phyloP scores from a whole-genome alignment of 2,329 filamentous ascomycete species.

The Hypoxylon sp. region DNA sequence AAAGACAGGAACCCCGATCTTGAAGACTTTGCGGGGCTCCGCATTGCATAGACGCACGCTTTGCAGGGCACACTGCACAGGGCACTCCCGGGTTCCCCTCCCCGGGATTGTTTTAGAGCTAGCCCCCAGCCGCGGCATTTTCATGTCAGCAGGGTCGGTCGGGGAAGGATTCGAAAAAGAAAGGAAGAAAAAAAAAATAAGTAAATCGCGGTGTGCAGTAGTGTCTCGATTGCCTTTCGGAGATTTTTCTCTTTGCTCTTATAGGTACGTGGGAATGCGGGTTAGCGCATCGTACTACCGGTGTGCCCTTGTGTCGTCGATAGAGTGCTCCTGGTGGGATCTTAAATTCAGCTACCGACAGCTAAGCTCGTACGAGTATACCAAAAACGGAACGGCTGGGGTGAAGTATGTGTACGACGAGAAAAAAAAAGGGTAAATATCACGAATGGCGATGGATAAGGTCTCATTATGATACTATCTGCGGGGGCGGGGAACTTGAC shows the following conservation, averaged over 20 bases:
- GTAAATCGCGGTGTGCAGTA: constrained; percentile 12
- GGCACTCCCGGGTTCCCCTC: constrained; percentile 11
- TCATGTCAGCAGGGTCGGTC: constrained; percentile 13
- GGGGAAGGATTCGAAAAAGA: constrained; percentile 8
- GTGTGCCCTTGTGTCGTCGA: constrained; percentile 7
- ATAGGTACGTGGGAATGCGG: constrained; percentile 25
- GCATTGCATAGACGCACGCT: constrained; percentile 21
- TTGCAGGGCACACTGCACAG: neutral
- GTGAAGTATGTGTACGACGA: neutral
- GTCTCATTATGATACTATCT: neutral
- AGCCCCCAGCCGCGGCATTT: constrained; percentile 29
- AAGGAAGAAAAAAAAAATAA: neutral
- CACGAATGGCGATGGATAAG: neutral
- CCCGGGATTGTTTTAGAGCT: constrained; percentile 16
- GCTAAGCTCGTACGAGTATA: neutral
- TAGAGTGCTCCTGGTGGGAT: neutral
- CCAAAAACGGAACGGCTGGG: neutral
- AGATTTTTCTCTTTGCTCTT: constrained; percentile 26
- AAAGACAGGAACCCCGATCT: constrained; percentile 17
- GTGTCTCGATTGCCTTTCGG: constrained; percentile 16
- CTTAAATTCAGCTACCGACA: neutral
- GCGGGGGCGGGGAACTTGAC: neutral
- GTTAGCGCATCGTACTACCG: constrained; percentile 11
- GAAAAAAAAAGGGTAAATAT: neutral
- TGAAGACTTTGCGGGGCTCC: constrained; percentile 39